A percentile compares a stretch with the other conserved stretches of the same genome.
phyloP scores from a whole-genome alignment of 2,329 filamentous ascomycete species.

The Cercospora beticola region DNA sequence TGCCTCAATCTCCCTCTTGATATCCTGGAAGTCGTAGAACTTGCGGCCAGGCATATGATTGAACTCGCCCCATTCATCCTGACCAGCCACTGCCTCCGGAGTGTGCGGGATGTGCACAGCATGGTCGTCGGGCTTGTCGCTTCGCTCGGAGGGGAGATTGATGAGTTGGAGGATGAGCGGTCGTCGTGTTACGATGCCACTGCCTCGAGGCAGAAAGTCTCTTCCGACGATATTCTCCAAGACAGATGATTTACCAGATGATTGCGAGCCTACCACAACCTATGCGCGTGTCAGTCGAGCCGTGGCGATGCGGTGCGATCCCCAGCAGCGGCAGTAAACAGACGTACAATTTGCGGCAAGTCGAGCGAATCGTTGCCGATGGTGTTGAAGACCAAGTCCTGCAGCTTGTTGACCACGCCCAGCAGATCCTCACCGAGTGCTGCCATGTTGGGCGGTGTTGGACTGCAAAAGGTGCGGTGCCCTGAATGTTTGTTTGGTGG shows the following conservation, averaged over 20 bases:
- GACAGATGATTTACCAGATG: constrained; percentile 96
- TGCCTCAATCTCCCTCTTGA: constrained; percentile 94
- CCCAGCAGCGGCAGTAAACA: constrained; percentile 16
- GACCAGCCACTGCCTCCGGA: constrained; percentile 67
- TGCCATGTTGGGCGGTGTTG: constrained; percentile 62
- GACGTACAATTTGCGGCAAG: constrained; percentile 90
- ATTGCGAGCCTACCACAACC: constrained; percentile 98
- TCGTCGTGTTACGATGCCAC: constrained; percentile 91
- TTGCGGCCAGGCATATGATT: constrained; percentile 87
- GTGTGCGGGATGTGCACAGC: constrained; percentile 70
- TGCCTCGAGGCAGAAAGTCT: constrained; percentile 94
- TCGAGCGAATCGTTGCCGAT: constrained; percentile 98
- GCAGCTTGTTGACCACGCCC: constrained; percentile 93
- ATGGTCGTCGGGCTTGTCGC: constrained; percentile 67
- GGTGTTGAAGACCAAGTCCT: constrained; percentile 98
- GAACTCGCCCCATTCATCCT: constrained; percentile 88
- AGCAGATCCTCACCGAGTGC: constrained; percentile 94
- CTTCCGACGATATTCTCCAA: constrained; percentile 98
- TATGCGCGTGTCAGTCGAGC: constrained; percentile 44
- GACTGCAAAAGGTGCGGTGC: not conserved
- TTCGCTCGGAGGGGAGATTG: constrained; percentile 76
- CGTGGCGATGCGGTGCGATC: not conserved
- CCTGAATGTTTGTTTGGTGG: constrained; percentile 6
- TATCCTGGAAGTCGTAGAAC: constrained; percentile 88
- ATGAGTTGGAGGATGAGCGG: constrained; percentile 97